These are phyloP conservation scores for Backusella macrospora DNA, from an alignment of 192 early-diverging fungal species.

Conservation along the genomic window DNA sequence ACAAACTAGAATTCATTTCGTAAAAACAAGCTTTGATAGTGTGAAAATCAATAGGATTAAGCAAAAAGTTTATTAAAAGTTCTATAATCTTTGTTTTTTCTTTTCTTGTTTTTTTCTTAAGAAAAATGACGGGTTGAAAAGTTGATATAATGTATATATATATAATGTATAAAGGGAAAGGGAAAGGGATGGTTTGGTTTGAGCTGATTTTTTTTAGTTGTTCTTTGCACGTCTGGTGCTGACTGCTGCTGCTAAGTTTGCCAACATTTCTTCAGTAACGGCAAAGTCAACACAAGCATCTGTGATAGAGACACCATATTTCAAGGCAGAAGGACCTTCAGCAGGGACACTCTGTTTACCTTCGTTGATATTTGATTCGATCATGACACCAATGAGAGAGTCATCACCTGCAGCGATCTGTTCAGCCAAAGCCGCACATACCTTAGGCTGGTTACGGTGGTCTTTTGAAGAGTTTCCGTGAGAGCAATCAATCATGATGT, in stretches of 20 bases:
- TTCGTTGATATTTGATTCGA: conserved; percentile 90
- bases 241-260: conserved; percentile 74
- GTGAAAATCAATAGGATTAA: too few species aligned
- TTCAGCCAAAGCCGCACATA: conserved; percentile 67
- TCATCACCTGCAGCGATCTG: conserved; percentile 66
- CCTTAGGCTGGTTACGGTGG: conserved; percentile 81
- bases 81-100: too few species aligned
- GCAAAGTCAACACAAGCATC: conserved; percentile 96
- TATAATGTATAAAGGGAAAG: not conserved
- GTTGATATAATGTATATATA: not conserved
- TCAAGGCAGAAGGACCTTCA: conserved; percentile 71
- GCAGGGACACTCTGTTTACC: conserved; percentile 74
- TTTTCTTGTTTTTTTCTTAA: too few species aligned
- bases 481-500: conserved; percentile 94
- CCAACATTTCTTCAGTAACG: conserved; percentile 77
- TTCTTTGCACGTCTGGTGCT: conserved; percentile 55
- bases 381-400: conserved; percentile 91
- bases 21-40: too few species aligned
- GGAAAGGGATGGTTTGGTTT: not conserved
- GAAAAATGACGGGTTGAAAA: too few species aligned
- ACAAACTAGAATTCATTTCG: too few species aligned
- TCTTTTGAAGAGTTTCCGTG: conserved; percentile 95
- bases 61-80: too few species aligned
- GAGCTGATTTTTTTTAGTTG: not conserved
- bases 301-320: conserved; percentile 89